Percentiles rank a stretch among this genome's conserved stretches.
These are phyloP conservation scores for Xylaria sp. DNA, from an alignment of 495 filamentous ascomycete species.

Conservation along the genomic window DNA sequence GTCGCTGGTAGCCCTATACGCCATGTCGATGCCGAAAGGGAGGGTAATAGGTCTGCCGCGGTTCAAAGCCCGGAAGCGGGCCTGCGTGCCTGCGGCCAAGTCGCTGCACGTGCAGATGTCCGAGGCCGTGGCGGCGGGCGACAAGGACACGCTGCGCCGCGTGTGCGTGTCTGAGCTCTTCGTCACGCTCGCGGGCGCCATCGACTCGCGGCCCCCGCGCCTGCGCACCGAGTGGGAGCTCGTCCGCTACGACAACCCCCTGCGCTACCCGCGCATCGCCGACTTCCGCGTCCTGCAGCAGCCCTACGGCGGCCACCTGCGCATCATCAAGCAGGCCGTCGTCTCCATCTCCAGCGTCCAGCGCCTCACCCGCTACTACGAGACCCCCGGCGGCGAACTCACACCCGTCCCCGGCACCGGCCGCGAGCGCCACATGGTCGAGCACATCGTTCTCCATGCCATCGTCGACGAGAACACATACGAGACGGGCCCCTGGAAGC, in stretches of 20 bases:
- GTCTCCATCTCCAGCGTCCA: conserved; percentile 76
- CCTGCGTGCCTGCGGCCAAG: conserved; percentile 58
- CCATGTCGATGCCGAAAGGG: conserved; percentile 42
- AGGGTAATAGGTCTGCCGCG: too few relatives aligned
- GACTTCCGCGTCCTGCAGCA: conserved; percentile 63
- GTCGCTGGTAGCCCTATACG: conserved; percentile 26
- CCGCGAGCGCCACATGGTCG: conserved; percentile 68
- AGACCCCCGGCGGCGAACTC: conserved; percentile 36
- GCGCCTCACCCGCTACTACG: conserved; percentile 55
- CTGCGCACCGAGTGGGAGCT: conserved; percentile 69
- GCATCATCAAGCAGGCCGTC: conserved; percentile 70
- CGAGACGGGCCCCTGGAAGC: conserved; percentile 68
- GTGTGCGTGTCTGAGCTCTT: conserved; percentile 69
- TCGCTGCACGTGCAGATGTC: conserved; percentile 74
- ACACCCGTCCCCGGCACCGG: conserved; percentile 55
- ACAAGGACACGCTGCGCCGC: conserved; percentile 60
- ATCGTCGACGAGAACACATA: conserved; percentile 56
- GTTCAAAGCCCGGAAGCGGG: conserved; percentile 49
- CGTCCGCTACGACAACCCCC: conserved; percentile 61
- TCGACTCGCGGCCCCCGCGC: conserved; percentile 59
- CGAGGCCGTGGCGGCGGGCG: conserved; percentile 71
- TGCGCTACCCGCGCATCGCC: conserved; percentile 61
- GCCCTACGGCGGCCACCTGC: conserved; percentile 45
- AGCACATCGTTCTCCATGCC: conserved; percentile 82
- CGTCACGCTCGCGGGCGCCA: conserved; percentile 59